phyloP scores from a whole-genome alignment of 495 filamentous ascomycete species.

The Aspergillus ellipticus region DNA sequence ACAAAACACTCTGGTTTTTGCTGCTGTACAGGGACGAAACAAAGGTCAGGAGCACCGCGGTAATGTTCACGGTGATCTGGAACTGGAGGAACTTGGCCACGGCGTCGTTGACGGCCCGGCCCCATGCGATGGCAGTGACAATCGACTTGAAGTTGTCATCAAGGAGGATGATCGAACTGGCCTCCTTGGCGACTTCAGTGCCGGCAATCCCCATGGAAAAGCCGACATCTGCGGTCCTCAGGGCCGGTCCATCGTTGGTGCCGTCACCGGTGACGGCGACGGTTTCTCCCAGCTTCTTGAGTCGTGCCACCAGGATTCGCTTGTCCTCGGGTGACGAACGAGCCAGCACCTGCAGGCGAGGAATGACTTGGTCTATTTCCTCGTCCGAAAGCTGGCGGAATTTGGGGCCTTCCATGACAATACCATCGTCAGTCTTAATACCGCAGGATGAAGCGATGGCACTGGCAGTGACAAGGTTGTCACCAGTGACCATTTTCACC shows the following conservation, averaged over 20 bases:
- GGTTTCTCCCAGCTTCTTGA: constrained; percentile 73
- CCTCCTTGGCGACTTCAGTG: constrained; percentile 92
- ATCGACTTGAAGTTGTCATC: constrained; percentile 90
- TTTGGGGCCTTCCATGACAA: constrained; percentile 79
- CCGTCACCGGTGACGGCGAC: constrained; percentile 87
- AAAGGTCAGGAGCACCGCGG: constrained; percentile 79
- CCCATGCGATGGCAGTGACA: constrained; percentile 86
- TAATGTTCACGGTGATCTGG: constrained; percentile 89
- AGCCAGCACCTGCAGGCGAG: constrained; percentile 75
- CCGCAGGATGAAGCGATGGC: constrained; percentile 83
- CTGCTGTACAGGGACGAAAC: constrained; percentile 71
- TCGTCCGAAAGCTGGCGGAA: constrained; percentile 72
- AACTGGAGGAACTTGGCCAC: constrained; percentile 90
- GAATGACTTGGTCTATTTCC: constrained; percentile 69
- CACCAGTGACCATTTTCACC: constrained; percentile 87
- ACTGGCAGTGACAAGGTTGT: constrained; percentile 76
- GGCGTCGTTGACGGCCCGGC: constrained; percentile 84
- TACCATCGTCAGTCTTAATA: constrained; percentile 67
- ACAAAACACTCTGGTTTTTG: constrained; percentile 67
- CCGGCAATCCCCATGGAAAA: constrained; percentile 93
- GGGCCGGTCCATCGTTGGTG: constrained; percentile 84
- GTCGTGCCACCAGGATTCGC: constrained; percentile 67
- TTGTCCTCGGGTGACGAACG: constrained; percentile 89
- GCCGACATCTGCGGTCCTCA: constrained; percentile 82
- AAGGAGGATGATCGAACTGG: constrained; percentile 86